Percentiles rank a stretch among this genome's conserved stretches.
These are phyloP conservation scores for Leucocoprinus birnbaumii DNA, from an alignment of 768 basidiomycete species.

Conservation along the genomic window DNA sequence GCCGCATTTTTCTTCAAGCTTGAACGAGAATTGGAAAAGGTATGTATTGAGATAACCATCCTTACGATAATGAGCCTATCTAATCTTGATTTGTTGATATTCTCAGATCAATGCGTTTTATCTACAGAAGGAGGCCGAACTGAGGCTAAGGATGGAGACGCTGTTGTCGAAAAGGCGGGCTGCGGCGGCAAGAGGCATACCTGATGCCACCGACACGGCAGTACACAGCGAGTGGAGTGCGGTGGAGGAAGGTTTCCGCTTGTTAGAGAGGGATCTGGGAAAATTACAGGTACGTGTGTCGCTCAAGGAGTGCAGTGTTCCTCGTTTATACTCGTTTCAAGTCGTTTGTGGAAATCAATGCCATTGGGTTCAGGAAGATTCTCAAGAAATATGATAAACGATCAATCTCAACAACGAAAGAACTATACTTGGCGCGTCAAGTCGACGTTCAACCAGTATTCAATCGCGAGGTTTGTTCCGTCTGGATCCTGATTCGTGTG, in stretches of 20 bases:
- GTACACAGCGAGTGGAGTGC: constrained; percentile 92
- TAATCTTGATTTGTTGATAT: constrained; percentile 4
- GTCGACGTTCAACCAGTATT: constrained; percentile 99
- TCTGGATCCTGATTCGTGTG: constrained; percentile 1
- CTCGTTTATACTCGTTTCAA: constrained; percentile 27
- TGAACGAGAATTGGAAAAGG: constrained; percentile 97
- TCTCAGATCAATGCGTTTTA: constrained; percentile 95
- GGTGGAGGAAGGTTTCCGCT: constrained; percentile 92
- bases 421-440: constrained; percentile 92
- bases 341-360: constrained; percentile 98
- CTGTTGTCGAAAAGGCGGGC: constrained; percentile 91
- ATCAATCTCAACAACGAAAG: constrained; percentile 92
- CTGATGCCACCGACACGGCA: constrained; percentile 62
- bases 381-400: constrained; percentile 99
- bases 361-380: constrained; percentile 94
- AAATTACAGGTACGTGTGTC: constrained; percentile 77
- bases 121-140: constrained; percentile 93
- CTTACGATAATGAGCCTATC: constrained; percentile 6
- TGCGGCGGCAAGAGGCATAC: constrained; percentile 67
- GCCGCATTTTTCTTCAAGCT: constrained; percentile 99
- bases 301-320: background rate
- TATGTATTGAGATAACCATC: constrained; percentile 25
- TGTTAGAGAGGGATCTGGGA: constrained; percentile 90
- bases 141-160: constrained; percentile 88
- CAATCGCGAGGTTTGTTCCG: constrained; percentile 76